These are phyloP conservation scores for Chalara sp. DNA, from an alignment of 2,329 filamentous ascomycete genomes.

Conservation along the genomic window DNA sequence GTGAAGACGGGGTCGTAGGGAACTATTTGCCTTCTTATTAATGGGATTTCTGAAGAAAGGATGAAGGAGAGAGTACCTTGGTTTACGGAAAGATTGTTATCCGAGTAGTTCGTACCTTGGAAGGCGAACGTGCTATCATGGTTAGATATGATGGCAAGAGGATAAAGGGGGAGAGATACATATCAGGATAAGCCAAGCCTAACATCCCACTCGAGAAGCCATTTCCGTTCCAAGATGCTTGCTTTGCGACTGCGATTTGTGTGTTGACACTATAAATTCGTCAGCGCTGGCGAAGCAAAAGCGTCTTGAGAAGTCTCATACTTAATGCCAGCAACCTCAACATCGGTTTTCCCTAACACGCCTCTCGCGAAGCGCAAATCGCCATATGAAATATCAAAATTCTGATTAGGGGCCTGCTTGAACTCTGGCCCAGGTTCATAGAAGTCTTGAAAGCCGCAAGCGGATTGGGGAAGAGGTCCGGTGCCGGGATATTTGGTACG, in stretches of 20 bases:
- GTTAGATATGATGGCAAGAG: no score
- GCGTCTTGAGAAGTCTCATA: conserved; percentile 10
- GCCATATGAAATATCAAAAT: conserved; percentile 38
- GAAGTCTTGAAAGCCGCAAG: no score
- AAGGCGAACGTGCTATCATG: no score
- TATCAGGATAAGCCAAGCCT: no score
- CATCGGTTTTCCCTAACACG: conserved; percentile 27
- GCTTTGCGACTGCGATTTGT: neutral
- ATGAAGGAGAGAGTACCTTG: no score
- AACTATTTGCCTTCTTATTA: conserved; percentile 2
- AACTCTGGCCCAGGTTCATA: conserved; percentile 25
- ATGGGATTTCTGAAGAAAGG: no score
- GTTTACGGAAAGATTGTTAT: no score
- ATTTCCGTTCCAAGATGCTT: neutral
- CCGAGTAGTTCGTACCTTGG: no score
- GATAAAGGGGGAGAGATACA: no score
- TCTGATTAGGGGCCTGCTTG: conserved; percentile 29
- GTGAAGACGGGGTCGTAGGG: conserved; percentile 44
- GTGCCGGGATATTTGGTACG: neutral
- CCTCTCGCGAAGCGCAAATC: conserved; percentile 36
- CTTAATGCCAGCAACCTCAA: conserved; percentile 38
- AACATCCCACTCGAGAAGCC: neutral
- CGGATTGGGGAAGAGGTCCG: neutral
- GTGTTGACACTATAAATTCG: neutral
- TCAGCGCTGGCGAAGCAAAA: conserved; percentile 14